Evolutionary conservation across 2,329 filamentous ascomycete genomes (phyloP), one percentile per base, ranked within the genome.

Genomic region (Tolypocladium sp.): DNA sequence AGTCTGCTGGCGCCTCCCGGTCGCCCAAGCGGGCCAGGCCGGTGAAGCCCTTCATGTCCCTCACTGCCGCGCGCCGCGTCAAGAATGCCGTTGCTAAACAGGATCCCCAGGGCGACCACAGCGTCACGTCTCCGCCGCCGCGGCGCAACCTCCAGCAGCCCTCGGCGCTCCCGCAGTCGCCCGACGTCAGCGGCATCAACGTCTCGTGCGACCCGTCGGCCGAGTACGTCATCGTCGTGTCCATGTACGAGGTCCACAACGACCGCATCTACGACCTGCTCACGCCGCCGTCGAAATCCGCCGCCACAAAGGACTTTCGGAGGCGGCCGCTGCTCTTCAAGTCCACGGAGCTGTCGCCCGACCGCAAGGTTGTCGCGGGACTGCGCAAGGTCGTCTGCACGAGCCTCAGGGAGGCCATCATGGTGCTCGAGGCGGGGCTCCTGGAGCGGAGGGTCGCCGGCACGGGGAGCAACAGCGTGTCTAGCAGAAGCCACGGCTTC

Each of bases 221-320:
- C 58, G 91, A 96, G 65, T 97, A 97, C 66, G 88, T 89, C 5
- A 86, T 99, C 58, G 78, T 99, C 13, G 82, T 99, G 27, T 96
- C 92, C 58, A 99, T 99, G 92, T 97, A 97, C 73, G 94, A 99
- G 73, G 93, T 99, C 1, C 97, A 99, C 77, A 99, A 99, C 69
- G 93, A 99, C 74, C 87, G 92, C 41, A 97, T 99, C 64, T 97
- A 95, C 71, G 94, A 99, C 68, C 84, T 99, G 0, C 79, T 99
- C 1, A 89, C 88, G 0, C 83, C 84, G 0, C 81, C 83, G 3
- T 74, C 79, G 27, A 82, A 82, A 62, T 80, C 80, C 0, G 82
- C 81, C 41, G 79, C 80, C 6, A 87, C 85, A 2, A 91, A 90
- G 66, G 87, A 91, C 60, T 80, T 81, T 63, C 82, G 87, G 56